These are phyloP conservation scores for Fonsecaea pugnacius DNA, from an alignment of 2,329 filamentous ascomycete genomes.

Conservation along the genomic window DNA sequence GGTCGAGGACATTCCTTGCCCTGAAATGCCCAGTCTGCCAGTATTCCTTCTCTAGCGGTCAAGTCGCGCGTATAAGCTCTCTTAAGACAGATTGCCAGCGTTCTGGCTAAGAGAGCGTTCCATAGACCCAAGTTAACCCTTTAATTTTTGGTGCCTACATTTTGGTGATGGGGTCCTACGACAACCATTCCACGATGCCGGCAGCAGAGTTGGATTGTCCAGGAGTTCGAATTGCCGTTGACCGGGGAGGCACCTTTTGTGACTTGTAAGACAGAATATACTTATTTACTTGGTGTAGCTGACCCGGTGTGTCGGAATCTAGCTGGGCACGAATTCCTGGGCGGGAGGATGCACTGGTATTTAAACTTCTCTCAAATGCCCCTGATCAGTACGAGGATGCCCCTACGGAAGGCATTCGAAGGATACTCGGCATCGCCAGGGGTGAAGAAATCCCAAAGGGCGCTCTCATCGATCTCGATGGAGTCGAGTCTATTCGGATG, in stretches of 20 bases:
- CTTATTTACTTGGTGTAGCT: neutral
- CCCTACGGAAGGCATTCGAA: slow-evolving; percentile 68
- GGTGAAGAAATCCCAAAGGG: slow-evolving; percentile 45
- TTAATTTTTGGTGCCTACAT: too few species aligned
- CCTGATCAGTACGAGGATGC: slow-evolving; percentile 49
- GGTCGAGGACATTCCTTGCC: too few species aligned
- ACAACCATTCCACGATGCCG: neutral
- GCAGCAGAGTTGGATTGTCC: neutral
- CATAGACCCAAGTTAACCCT: too few species aligned
- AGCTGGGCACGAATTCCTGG: slow-evolving; percentile 45
- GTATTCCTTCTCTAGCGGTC: too few species aligned
- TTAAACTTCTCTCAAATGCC: slow-evolving; percentile 48
- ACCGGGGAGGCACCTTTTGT: slow-evolving; percentile 47
- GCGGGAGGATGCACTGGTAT: slow-evolving; percentile 42
- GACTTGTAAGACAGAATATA: neutral
- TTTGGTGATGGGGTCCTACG: neutral
- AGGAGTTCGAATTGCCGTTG: slow-evolving; percentile 32
- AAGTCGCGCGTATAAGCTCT: too few species aligned
- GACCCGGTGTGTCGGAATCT: slow-evolving; percentile 35
- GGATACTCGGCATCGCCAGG: slow-evolving; percentile 49
- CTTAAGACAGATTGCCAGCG: too few species aligned
- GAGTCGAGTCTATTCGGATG: slow-evolving; percentile 68
- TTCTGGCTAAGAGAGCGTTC: too few species aligned
- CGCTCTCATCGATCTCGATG: slow-evolving; percentile 41
- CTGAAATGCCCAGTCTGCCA: too few species aligned